These are phyloP conservation scores for Trichosporon faecale DNA, from an alignment of 1,284 basidiomycete species.

Conservation along the genomic window DNA sequence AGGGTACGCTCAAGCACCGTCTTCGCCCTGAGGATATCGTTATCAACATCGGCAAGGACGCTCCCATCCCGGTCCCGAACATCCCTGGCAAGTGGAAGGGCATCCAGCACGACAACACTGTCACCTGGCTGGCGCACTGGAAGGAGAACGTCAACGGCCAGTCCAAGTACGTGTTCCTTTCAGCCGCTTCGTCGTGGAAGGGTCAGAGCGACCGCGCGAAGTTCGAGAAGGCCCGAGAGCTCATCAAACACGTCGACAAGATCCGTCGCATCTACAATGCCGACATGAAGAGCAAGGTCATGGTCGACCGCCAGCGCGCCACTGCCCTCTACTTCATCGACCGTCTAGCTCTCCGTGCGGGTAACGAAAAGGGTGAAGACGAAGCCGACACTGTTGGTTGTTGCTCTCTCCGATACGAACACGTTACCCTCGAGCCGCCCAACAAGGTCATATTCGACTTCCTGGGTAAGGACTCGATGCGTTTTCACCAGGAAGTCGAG, in stretches of 20 bases:
- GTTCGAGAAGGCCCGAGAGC: conserved; percentile 91
- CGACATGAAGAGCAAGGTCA: conserved; percentile 84
- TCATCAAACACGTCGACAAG: conserved; percentile 85
- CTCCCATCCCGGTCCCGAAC: conserved; percentile 74
- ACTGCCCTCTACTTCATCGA: conserved; percentile 98
- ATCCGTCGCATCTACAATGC: conserved; percentile 80
- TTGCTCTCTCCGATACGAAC: conserved; percentile 90
- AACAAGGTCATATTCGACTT: conserved; percentile 86
- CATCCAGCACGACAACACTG: conserved; percentile 83
- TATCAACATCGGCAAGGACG: conserved; percentile 79
- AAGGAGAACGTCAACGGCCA: conserved; percentile 90
- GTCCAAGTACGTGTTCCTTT: conserved; percentile 94
- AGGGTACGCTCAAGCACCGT: conserved; percentile 89
- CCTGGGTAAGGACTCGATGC: conserved; percentile 94
- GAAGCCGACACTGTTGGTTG: conserved; percentile 97
- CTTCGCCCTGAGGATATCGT: conserved; percentile 90
- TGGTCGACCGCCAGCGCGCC: conserved; percentile 87
- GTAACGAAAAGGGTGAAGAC: conserved; percentile 97
- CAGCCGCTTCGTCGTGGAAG: conserved; percentile 88
- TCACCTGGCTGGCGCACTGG: conserved; percentile 97
- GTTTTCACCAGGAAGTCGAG: conserved; percentile 84
- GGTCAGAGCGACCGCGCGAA: conserved; percentile 94
- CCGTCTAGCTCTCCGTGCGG: conserved; percentile 86
- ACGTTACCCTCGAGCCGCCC: conserved; percentile 83
- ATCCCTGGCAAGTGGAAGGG: conserved; percentile 81